Conservation (phyloP, 2,329 filamentous ascomycete species). For the Microdochium nivale region DNA sequence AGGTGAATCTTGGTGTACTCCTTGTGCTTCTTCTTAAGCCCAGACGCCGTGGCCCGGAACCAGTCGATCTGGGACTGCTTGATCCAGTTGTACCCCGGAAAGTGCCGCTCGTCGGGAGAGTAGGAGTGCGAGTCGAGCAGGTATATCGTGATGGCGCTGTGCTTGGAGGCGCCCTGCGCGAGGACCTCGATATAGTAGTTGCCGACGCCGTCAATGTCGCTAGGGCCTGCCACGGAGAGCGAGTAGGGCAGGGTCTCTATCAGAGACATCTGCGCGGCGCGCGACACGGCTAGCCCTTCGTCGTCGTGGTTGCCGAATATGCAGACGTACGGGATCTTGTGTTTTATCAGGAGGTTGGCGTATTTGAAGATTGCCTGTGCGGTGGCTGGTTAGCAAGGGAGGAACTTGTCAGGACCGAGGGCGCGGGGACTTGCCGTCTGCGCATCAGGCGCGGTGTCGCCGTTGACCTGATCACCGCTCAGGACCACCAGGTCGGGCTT, state of each 20-base stretch:
- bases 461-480: slow-evolving; percentile 92
- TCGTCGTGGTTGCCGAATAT: slow-evolving; percentile 99
- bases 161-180: slow-evolving; percentile 67
- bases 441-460: slow-evolving; percentile 82
- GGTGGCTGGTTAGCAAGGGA: slow-evolving; percentile 10
- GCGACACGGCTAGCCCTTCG: slow-evolving; percentile 65
- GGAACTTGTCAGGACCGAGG: neutral
- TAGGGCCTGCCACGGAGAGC: slow-evolving; percentile 74
- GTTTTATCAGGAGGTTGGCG: slow-evolving; percentile 72
- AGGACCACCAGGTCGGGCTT: slow-evolving; percentile 88
- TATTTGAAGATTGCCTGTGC: slow-evolving; percentile 82
- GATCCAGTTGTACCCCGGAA: slow-evolving; percentile 94
- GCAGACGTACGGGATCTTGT: slow-evolving; percentile 82
- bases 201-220: slow-evolving; percentile 79
- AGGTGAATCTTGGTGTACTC: slow-evolving; percentile 90
- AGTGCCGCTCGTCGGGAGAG: slow-evolving; percentile 80
- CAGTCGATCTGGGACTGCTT: slow-evolving; percentile 91
- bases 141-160: slow-evolving; percentile 91
- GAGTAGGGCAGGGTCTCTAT: slow-evolving; percentile 85
- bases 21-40: slow-evolving; percentile 67
- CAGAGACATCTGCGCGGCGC: slow-evolving; percentile 73
- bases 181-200: slow-evolving; percentile 93
- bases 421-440: slow-evolving; percentile 56
- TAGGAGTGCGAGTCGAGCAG: slow-evolving; percentile 90
- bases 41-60: slow-evolving; percentile 73